Base-by-base conservation (phyloP, 768 basidiomycete species). In the Leucosporidium scottii region DNA sequence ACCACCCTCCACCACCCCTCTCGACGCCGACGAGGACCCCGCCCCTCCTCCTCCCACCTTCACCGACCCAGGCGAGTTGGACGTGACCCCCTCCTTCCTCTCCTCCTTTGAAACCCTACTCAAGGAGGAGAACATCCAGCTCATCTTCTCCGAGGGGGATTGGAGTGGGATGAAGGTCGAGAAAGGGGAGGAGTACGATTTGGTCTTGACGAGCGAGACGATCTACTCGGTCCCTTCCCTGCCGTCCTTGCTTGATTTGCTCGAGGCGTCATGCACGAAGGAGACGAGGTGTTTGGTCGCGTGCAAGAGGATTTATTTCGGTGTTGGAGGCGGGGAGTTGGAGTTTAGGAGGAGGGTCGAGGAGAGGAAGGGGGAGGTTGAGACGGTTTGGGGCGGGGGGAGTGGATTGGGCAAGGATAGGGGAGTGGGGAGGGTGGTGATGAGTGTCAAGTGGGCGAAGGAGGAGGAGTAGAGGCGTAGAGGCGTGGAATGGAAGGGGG, bases 291-390 rank as follows among this genome's bases (percentile, higher is more conserved):
- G 87, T 72, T 83, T 96, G 13, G 87, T 96, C 4, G 93, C 92
- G 3, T 90, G 89, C 1, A 98, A 97, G 78, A 83, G 91, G 20
- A 78, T 97, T 25, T 97, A 97, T 77, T 97, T 98, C 77, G 94
- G 94, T 10, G 91, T 97, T 6, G 93, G 93, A 1, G 93, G 94
- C 0, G 90, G 93, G 10, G 80, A 93, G 31, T 78, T 83, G 18
- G 89, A 87, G 67, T 94, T 94, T 73, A 77, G 85, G n/a, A 75
- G 79, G 31, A 82, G 81, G 9, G 83, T 91, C 3, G 78, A 83
- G 67, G 78, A 75, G 34, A 72, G 75, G 23, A 78, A 75, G 8
- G 86, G 84, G 0, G 77, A 68, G 34, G 84, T 86, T 1, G 81
- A 83, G 71, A 83, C 81, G 3, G 83, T 91, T 1, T 69, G 83